phyloP scores from a whole-genome alignment of 169 alveolate species.

The Cryptosporidium felis region DNA sequence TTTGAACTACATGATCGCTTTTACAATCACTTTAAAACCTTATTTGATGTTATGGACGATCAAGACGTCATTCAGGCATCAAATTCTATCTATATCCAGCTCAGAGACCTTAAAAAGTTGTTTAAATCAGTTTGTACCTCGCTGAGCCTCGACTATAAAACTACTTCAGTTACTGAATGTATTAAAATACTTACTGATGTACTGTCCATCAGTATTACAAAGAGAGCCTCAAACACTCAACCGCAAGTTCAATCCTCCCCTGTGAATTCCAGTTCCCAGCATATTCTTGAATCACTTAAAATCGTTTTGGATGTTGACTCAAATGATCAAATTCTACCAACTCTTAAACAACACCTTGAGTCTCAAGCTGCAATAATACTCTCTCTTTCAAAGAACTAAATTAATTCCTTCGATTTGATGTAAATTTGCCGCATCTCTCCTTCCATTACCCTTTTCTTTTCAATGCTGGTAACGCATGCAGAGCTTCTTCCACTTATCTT shows the following conservation, averaged over 20 bases:
- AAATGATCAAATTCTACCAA: constrained; percentile 46
- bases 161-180: constrained; percentile 42
- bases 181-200: constrained; percentile 15
- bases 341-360: constrained; percentile 66
- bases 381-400: constrained; percentile 44
- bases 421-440: background rate
- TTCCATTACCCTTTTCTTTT: background rate
- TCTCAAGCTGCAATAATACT: constrained; percentile 65
- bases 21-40: constrained; percentile 58
- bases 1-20: constrained; percentile 52
- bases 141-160: constrained; percentile 36
- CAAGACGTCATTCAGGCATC: constrained; percentile 69
- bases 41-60: constrained; percentile 57
- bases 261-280: background rate
- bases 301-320: constrained; percentile 62
- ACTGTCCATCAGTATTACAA: background rate
- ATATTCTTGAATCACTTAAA: constrained; percentile 44
- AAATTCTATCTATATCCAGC: constrained; percentile 48
- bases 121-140: constrained; percentile 11
- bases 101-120: constrained; percentile 49
- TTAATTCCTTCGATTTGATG: background rate
- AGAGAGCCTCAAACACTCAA: background rate
- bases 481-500: too few relatives aligned
- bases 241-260: constrained; percentile 41
- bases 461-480: too few relatives aligned